Conservation (phyloP, 208 protist genomes). For the Novymonas esmeraldas region DNA sequence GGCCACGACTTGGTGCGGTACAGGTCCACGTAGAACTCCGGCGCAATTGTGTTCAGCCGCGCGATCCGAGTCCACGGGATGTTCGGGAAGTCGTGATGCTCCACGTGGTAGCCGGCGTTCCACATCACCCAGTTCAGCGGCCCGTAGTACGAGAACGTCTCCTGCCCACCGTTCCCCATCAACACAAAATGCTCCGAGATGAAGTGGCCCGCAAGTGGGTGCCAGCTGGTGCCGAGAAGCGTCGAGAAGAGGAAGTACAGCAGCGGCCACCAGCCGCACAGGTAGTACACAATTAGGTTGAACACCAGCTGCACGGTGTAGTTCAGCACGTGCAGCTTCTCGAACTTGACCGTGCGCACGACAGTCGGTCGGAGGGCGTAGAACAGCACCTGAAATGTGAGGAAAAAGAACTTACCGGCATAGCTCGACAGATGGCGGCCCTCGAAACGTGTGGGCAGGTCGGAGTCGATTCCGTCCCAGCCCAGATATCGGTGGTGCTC, state of each 20-base stretch:
- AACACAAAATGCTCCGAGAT: slow-evolving; percentile 95
- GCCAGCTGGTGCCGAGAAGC: slow-evolving; percentile 85
- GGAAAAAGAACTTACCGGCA: slow-evolving; percentile 80
- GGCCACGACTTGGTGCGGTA: slow-evolving; percentile 79
- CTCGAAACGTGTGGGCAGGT: slow-evolving; percentile 87
- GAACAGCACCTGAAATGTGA: slow-evolving; percentile 89
- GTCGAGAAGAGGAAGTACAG: slow-evolving; percentile 81
- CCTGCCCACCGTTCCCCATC: slow-evolving; percentile 63
- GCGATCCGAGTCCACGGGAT: slow-evolving; percentile 91
- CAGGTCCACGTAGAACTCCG: slow-evolving; percentile 94
- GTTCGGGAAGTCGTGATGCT: slow-evolving; percentile 98
- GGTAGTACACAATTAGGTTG: slow-evolving; percentile 43
- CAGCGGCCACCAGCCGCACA: slow-evolving; percentile 65
- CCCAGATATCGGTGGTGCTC: slow-evolving; percentile 95
- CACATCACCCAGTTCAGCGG: slow-evolving; percentile 89
- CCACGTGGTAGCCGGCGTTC: slow-evolving; percentile 97
- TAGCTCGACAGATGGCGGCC: slow-evolving; percentile 65
- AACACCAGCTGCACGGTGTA: slow-evolving; percentile 50
- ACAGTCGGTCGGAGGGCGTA: slow-evolving; percentile 89
- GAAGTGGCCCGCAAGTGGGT: slow-evolving; percentile 92
- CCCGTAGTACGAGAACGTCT: slow-evolving; percentile 98
- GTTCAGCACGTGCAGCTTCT: slow-evolving; percentile 61
- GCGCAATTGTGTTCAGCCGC: slow-evolving; percentile 86
- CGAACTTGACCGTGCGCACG: slow-evolving; percentile 62
- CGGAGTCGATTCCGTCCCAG: slow-evolving; percentile 84